Evolutionary conservation across 2,329 filamentous ascomycete species (phyloP).

Genomic region (Davidsoniella eucalypti): DNA sequence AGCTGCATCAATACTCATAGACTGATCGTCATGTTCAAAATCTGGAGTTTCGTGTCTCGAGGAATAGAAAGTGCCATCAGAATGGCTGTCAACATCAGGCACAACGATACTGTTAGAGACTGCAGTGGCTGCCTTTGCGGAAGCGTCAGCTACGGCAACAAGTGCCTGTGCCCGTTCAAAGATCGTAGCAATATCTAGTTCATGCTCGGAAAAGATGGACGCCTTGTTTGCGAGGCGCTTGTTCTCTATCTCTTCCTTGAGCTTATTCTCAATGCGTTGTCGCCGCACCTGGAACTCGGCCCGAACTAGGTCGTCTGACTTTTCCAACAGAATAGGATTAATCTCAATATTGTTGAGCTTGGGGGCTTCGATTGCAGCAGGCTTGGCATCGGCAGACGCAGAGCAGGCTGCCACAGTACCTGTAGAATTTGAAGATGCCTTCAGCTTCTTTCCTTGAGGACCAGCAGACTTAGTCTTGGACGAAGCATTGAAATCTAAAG

Average conservation of each 20-base stretch:
- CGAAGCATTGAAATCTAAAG: neutral
- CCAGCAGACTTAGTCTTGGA: neutral
- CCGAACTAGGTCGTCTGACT: constrained; percentile 68
- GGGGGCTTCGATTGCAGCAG: constrained; percentile 17
- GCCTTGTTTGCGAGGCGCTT: constrained; percentile 31
- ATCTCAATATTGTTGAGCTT: constrained; percentile 45
- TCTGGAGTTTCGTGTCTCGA: constrained; percentile 72
- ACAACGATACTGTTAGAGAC: constrained; percentile 29
- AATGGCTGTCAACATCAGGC: constrained; percentile 9
- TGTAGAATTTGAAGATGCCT: neutral
- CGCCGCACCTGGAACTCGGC: constrained; percentile 69
- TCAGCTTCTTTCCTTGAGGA: neutral
- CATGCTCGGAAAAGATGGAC: constrained; percentile 13
- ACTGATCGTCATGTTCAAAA: constrained; percentile 20
- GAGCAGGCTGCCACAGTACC: neutral
- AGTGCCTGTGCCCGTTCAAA: constrained; percentile 53
- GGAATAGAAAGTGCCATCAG: constrained; percentile 84
- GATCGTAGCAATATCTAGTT: constrained; percentile 58
- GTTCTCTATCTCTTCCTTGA: constrained; percentile 59
- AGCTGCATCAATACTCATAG: constrained; percentile 11
- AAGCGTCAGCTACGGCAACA: constrained; percentile 31
- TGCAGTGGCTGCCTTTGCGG: constrained; percentile 21
- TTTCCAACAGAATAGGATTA: constrained; percentile 69
- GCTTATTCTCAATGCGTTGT: constrained; percentile 58
- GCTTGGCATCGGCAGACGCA: neutral